These are phyloP conservation scores for Cajanus cajan DNA, from an alignment of 306 rosid genomes.

Conservation along the genomic window DNA sequence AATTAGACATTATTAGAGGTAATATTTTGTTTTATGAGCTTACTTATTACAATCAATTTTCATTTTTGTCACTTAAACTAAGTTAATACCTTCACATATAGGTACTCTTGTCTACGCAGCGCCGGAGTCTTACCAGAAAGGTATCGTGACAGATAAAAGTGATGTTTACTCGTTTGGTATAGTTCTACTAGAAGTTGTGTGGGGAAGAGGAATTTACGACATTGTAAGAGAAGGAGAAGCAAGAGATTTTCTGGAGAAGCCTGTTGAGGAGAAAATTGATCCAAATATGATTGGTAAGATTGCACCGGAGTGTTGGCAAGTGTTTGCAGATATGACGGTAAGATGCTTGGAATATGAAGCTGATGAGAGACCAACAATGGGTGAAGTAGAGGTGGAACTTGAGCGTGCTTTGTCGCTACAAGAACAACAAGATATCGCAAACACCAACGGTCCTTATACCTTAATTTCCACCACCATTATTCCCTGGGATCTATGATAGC, in stretches of 20 bases:
- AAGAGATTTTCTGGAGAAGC: neutral
- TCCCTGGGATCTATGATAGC: no score
- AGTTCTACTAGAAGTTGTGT: neutral
- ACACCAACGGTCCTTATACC: no score
- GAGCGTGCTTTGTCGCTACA: no score
- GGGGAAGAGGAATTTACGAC: neutral
- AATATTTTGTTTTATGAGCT: neutral
- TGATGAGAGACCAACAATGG: no score
- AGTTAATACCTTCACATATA: neutral
- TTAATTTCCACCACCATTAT: no score
- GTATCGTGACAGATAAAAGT: neutral
- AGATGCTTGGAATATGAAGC: no score
- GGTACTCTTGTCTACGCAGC: no score
- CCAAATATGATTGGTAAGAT: constrained; percentile 22
- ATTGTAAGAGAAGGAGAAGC: fast-evolving
- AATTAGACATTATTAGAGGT: neutral
- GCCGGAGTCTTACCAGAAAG: neutral
- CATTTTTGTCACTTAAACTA: neutral
- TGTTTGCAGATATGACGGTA: no score
- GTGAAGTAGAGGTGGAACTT: no score
- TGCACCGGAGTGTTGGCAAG: constrained; percentile 22
- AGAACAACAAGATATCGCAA: no score
- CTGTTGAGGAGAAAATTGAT: neutral
- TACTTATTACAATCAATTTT: neutral
- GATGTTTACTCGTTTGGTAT: constrained; percentile 20